A percentile compares a stretch with the other conserved stretches of the same genome.
Evolutionary conservation across 1,139 yeast species (phyloP).

Genomic region (Tardiomyces blankii): DNA sequence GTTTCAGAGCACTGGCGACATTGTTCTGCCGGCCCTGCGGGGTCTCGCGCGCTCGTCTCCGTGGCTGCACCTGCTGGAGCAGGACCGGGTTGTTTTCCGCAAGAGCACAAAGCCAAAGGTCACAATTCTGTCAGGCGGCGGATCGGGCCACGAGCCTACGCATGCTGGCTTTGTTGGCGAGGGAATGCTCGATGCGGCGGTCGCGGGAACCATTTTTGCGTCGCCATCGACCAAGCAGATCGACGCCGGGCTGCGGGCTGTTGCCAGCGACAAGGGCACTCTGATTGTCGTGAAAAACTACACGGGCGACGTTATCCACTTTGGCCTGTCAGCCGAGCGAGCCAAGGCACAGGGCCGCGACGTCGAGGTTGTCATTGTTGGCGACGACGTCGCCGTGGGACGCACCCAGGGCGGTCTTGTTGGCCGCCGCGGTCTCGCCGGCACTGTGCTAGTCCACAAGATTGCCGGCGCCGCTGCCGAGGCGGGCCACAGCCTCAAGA

Average conservation of each 20-base stretch:
- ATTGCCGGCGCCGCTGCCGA: slow-evolving; percentile 66
- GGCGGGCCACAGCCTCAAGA: slow-evolving; percentile 34
- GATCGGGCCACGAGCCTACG: slow-evolving; percentile 92
- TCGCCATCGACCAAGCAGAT: slow-evolving; percentile 89
- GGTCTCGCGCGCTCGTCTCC: slow-evolving; percentile 69
- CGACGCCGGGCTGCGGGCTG: slow-evolving; percentile 55
- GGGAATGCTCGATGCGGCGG: slow-evolving; percentile 77
- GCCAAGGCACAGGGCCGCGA: slow-evolving; percentile 67
- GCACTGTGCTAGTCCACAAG: slow-evolving; percentile 80
- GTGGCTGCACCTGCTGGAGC: slow-evolving; percentile 45
- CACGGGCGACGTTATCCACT: slow-evolving; percentile 88
- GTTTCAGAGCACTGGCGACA: slow-evolving; percentile 35
- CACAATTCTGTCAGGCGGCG: slow-evolving; percentile 80
- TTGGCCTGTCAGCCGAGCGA: slow-evolving; percentile 83
- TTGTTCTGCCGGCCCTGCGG: slow-evolving; percentile 51
- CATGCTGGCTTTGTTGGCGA: slow-evolving; percentile 87
- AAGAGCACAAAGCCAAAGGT: slow-evolving; percentile 30
- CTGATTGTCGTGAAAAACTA: slow-evolving; percentile 77
- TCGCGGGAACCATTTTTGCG: slow-evolving; percentile 80
- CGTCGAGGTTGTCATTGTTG: slow-evolving; percentile 64
- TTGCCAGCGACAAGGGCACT: slow-evolving; percentile 48
- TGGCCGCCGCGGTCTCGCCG: slow-evolving; percentile 90
- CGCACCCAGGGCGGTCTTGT: slow-evolving; percentile 77
- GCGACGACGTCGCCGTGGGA: slow-evolving; percentile 93
- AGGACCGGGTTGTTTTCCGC: slow-evolving; percentile 54